Conservation (phyloP, 495 filamentous ascomycete species). For the Trichoderma orchidacearum region DNA sequence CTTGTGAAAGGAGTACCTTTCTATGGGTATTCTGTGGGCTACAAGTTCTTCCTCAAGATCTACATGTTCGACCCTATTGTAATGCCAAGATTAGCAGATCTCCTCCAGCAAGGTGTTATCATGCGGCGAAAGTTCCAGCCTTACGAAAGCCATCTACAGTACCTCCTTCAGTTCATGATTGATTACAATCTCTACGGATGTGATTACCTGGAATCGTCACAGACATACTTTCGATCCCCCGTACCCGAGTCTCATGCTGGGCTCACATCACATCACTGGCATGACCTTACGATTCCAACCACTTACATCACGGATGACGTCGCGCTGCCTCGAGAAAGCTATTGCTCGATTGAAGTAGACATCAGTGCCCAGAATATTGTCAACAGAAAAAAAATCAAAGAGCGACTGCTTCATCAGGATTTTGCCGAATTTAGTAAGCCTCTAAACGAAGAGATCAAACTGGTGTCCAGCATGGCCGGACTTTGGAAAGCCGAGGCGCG, state of each 20-base stretch:
- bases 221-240: conserved; percentile 58
- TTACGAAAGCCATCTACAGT: conserved; percentile 86
- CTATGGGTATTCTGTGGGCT: conserved; percentile 89
- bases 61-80: conserved; percentile 78
- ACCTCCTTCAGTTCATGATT: conserved; percentile 89
- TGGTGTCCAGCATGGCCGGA: conserved; percentile 85
- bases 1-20: conserved; percentile 90
- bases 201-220: conserved; percentile 51
- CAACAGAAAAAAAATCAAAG: conserved; percentile 60
- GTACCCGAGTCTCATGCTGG: conserved; percentile 50
- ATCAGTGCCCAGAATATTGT: conserved; percentile 78
- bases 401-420: conserved; percentile 71
- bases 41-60: conserved; percentile 82
- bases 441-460: conserved; percentile 50
- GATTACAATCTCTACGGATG: conserved; percentile 97
- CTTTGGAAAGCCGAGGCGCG: conserved; percentile 85
- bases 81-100: conserved; percentile 70
- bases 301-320: conserved; percentile 43
- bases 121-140: conserved; percentile 76
- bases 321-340: conserved; percentile 60
- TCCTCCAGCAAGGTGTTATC: conserved; percentile 74
- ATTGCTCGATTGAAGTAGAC: conserved; percentile 82
- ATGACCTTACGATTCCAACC: conserved; percentile 44
- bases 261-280: conserved; percentile 56
- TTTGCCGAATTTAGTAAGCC: conserved; percentile 66